A percentile compares a stretch with the other conserved stretches of the same genome.
Evolutionary conservation across 2,329 filamentous ascomycete species (phyloP).

Genomic region (Daldinia sp.): DNA sequence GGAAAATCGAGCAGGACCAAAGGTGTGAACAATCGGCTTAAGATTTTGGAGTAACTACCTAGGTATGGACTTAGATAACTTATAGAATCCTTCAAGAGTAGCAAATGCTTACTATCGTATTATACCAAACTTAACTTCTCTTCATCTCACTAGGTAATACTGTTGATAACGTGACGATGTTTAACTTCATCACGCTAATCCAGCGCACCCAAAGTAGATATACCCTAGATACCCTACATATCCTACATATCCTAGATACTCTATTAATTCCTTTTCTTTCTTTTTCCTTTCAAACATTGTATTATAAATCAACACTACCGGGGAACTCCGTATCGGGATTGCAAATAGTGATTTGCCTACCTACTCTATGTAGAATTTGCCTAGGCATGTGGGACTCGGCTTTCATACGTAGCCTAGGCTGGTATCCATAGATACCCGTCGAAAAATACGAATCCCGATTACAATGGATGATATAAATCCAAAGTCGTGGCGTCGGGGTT

Average conservation of each 20-base stretch:
- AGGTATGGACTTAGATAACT: background rate
- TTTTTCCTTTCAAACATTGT: background rate
- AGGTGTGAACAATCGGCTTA: background rate
- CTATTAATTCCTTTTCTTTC: background rate
- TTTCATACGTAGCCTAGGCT: constrained; percentile 10
- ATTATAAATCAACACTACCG: constrained; percentile 7
- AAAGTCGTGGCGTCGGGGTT: background rate
- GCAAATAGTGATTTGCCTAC: background rate
- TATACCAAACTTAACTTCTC: background rate
- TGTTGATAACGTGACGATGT: background rate
- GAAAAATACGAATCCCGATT: constrained; percentile 3
- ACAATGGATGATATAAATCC: constrained; percentile 1
- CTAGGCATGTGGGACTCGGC: constrained; percentile 33
- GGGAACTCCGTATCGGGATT: background rate
- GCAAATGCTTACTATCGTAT: background rate
- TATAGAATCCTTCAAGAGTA: background rate
- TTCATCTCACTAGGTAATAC: background rate
- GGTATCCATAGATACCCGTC: constrained; percentile 7
- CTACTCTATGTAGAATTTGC: constrained; percentile 4
- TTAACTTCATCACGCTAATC: no score
- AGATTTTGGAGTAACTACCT: background rate
- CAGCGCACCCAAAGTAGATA: background rate
- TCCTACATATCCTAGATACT: background rate
- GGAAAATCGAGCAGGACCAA: constrained; percentile 9
- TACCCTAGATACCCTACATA: background rate